Conservation (phyloP, 139 green algal genomes). For the Chlorella sorokiniana region DNA sequence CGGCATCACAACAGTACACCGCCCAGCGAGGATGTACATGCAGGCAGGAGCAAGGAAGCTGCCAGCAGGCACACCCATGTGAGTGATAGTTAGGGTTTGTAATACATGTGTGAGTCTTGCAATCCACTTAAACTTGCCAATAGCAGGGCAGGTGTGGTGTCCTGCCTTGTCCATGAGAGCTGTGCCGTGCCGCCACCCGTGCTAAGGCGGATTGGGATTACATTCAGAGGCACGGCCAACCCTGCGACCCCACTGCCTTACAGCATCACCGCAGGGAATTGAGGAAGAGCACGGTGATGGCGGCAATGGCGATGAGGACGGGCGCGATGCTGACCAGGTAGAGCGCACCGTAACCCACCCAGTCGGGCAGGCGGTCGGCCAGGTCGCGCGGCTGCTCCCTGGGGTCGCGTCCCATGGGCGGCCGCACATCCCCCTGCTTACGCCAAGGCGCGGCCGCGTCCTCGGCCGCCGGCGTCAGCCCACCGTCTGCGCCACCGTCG, state of each 20-base stretch:
- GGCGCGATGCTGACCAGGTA: conserved; percentile 81
- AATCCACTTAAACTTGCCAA: no score
- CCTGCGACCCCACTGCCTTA: not conserved
- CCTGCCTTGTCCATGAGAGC: no score
- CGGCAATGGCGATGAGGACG: conserved; percentile 75
- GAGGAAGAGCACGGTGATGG: conserved; percentile 81
- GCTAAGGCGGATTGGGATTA: no score
- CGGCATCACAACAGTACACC: not conserved
- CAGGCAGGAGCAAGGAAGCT: no score
- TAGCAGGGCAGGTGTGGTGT: no score
- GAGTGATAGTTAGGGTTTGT: no score
- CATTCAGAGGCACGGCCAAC: no score
- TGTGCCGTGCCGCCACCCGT: no score
- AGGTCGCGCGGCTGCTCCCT: conserved; percentile 71
- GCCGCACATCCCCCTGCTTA: conserved; percentile 15
- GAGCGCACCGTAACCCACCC: conserved; percentile 83
- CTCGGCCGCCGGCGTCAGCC: conserved; percentile 27
- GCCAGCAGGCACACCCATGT: no score
- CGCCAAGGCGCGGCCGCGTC: conserved; percentile 41
- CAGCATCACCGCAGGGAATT: conserved; percentile 75
- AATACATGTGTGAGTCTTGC: no score
- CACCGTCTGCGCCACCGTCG: not conserved
- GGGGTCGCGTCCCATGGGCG: conserved; percentile 61
- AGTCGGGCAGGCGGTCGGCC: conserved; percentile 78
- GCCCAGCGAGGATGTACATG: no score